These are phyloP conservation scores for Linanthus parryae DNA, from an alignment of 148 eudicot genomes.

Conservation along the genomic window DNA sequence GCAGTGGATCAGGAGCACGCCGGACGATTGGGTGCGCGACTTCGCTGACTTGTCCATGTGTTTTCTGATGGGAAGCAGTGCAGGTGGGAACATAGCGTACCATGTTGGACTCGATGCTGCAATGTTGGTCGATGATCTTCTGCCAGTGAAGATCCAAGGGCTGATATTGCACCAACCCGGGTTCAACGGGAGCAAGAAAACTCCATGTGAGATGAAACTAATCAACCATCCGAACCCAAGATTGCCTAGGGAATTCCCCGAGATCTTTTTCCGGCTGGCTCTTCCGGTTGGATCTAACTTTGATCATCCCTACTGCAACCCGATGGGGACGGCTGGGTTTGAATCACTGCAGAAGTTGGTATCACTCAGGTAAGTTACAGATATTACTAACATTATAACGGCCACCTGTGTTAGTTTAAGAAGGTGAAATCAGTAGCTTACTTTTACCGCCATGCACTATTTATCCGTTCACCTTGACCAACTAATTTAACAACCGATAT, in stretches of 20 bases:
- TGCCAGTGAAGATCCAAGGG: constrained; percentile 43
- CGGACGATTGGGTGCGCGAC: constrained; percentile 36
- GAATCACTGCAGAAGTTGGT: too few relatives aligned
- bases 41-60: constrained; percentile 43
- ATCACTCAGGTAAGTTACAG: too few relatives aligned
- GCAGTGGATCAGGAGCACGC: constrained; percentile 25
- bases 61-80: constrained; percentile 43
- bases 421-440: too few relatives aligned
- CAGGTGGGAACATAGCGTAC: constrained; percentile 57
- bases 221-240: too few relatives aligned
- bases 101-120: constrained; percentile 40
- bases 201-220: constrained; percentile 32
- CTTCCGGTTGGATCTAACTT: constrained; percentile 40
- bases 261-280: constrained; percentile 37
- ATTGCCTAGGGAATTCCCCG: constrained; percentile 8
- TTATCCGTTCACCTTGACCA: too few relatives aligned
- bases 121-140: constrained; percentile 12
- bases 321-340: too few relatives aligned
- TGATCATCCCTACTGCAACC: constrained; percentile 48
- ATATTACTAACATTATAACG: too few relatives aligned
- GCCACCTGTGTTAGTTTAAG: too few relatives aligned
- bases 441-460: too few relatives aligned
- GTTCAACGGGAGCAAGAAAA: constrained; percentile 39
- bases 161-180: constrained; percentile 44
- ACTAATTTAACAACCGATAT: too few relatives aligned